Percentiles rank a stretch among this genome's conserved stretches.
Conservation (phyloP, 345 rosid genomes). For the Citrus hindsii region DNA sequence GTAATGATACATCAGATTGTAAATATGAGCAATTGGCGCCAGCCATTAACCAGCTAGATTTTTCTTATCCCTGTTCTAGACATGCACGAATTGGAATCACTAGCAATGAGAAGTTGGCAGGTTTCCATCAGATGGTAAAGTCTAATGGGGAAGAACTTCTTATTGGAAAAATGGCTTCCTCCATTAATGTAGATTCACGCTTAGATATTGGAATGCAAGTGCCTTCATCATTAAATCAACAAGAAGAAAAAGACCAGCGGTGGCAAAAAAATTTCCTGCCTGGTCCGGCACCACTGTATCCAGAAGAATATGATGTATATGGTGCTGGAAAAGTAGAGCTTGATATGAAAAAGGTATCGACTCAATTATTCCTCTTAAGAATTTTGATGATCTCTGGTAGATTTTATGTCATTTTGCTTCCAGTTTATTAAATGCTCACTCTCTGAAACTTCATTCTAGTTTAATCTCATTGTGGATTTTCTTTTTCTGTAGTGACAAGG, state of each 20-base stretch:
- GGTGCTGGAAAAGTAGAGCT: not conserved
- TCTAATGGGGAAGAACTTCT: not conserved
- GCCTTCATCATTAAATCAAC: not conserved
- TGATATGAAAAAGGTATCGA: not conserved
- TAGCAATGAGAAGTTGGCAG: not conserved
- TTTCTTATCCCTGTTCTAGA: not conserved
- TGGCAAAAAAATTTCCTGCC: not conserved
- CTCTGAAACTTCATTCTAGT: not conserved
- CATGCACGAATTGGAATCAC: not conserved
- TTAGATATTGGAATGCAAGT: not conserved
- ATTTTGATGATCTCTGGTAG: slow-evolving; percentile 15
- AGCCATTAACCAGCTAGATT: slow-evolving; percentile 2
- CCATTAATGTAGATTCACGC: slow-evolving; percentile 12
- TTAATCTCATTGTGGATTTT: not conserved
- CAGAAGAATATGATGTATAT: not conserved
- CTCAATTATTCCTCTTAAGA: not conserved
- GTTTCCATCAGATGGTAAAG: slow-evolving; percentile 10
- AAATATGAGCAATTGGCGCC: not conserved
- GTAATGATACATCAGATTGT: not conserved
- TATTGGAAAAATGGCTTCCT: not conserved
- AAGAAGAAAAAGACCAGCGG: not conserved
- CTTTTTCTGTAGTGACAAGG: not conserved
- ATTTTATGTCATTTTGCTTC: not conserved
- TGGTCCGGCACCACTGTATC: slow-evolving; percentile 2
- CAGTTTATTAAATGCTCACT: not conserved